These are phyloP conservation scores for Phyllosticta paracitricarpa DNA, from an alignment of 2,329 filamentous ascomycete species.

Conservation along the genomic window DNA sequence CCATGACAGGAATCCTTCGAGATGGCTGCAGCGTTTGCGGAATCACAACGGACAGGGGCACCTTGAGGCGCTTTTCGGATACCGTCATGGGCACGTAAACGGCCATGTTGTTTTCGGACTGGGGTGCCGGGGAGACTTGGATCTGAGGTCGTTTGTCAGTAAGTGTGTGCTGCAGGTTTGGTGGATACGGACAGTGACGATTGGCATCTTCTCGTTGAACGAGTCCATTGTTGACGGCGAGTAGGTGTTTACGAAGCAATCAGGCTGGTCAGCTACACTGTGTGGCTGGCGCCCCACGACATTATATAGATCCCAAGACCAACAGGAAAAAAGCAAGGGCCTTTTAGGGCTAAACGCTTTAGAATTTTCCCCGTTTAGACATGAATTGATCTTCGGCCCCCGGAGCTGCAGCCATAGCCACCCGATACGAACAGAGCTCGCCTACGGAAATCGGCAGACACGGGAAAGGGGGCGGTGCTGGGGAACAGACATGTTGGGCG, in stretches of 20 bases:
- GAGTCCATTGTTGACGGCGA: not conserved
- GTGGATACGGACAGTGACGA: not conserved
- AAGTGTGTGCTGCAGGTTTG: not conserved
- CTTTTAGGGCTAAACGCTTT: not conserved
- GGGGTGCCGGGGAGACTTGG: not conserved
- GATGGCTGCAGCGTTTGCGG: not conserved
- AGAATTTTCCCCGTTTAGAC: not conserved
- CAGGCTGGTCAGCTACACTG: not conserved
- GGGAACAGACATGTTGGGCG: not conserved
- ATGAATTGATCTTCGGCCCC: not conserved
- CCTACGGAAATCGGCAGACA: not conserved
- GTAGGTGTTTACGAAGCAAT: not conserved
- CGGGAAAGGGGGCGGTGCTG: not conserved
- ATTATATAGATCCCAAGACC: not conserved
- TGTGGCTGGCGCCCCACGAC: not conserved
- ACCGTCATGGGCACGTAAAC: not conserved
- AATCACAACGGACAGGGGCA: constrained; percentile 3
- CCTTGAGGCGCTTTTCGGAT: constrained; percentile 1
- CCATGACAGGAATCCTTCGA: not conserved
- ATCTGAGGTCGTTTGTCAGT: not conserved
- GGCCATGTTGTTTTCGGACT: not conserved
- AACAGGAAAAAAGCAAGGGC: not conserved
- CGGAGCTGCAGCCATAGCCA: not conserved
- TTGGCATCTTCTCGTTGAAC: not conserved
- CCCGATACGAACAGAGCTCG: not conserved